Evolutionary conservation across 164 flowering plant species (phyloP), one percentile per base, ranked within the genome.

Genomic region (Liriodendron chinense): DNA sequence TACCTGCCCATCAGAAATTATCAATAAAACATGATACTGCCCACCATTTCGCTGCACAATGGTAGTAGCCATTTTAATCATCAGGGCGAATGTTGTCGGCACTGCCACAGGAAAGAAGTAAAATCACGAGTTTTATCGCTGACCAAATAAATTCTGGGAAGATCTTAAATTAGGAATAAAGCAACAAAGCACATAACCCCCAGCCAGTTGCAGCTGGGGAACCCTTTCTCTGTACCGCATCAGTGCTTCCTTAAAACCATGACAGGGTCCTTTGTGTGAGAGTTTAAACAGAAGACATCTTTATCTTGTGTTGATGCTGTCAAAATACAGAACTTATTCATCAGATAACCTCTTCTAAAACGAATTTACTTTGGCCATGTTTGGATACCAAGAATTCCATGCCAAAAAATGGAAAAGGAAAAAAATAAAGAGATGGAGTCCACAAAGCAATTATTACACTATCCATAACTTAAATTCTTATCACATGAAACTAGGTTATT

Each of bases 1-100:
- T 85, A 92, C 99, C 97, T 95, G 99, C 9, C 99, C 99, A 87
- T 95, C 99, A 53, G 99, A 98, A 78, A 95, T 95, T 78, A 95
- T 93, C 78, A 95, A 73, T 74, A 95, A 75, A 22, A 95, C 99
- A 87, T 95, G 99, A 83, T 93, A 93, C 78, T 93, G 99, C 64
- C 98, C 96, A 68, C 90, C 89, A 80, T 92, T 92, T 84, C 88
- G 83, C 76, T 93, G 94, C 47, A 95, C 99, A 72, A 94, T 90
- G 14, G 91, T 88, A 21, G 84, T 89, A 16, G 95, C 99, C 88
- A 86, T 88, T 80, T 96, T 97, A 80, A 96, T 86, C 64, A 92
- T 79, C 20, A 98, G 98, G 10, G 97, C 98, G 87, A 93, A 96
- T 25, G 99, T 93, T 72, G 99, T 95, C 14, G 99, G 99, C 25